These are phyloP conservation scores for Halenospora varia DNA, from an alignment of 495 filamentous ascomycete species.

Conservation along the genomic window DNA sequence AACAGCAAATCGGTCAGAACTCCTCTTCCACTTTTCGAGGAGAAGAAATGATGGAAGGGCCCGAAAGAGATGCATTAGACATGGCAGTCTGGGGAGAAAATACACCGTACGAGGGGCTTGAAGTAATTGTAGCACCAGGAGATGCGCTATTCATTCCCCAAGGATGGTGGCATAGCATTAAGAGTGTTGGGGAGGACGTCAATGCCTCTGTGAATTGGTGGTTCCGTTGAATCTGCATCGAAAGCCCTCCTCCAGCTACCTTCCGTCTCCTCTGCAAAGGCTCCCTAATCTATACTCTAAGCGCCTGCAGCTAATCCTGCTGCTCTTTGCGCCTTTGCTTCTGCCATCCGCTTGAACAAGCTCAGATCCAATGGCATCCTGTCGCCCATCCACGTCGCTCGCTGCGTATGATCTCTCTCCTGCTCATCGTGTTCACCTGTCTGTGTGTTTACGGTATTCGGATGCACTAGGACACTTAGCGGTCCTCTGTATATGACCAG, in stretches of 20 bases:
- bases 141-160: constrained; percentile 85
- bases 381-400: constrained; percentile 84
- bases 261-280: too few relatives aligned
- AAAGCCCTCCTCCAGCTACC: too few relatives aligned
- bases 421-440: constrained; percentile 32
- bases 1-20: constrained; percentile 39
- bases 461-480: constrained; percentile 74
- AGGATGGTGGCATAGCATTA: constrained; percentile 96
- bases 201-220: constrained; percentile 88
- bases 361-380: constrained; percentile 63
- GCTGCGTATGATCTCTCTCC: constrained; percentile 54
- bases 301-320: too few relatives aligned
- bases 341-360: constrained; percentile 42
- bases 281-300: too few relatives aligned
- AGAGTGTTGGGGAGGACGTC: constrained; percentile 60
- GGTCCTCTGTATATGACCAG: constrained; percentile 79
- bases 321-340: constrained; percentile 8
- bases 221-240: constrained; percentile 75
- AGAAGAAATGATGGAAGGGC: constrained; percentile 89
- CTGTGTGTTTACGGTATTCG: constrained; percentile 58
- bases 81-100: constrained; percentile 61
- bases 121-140: constrained; percentile 56
- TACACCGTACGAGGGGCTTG: constrained; percentile 36
- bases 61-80: constrained; percentile 62
- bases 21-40: constrained; percentile 61